Evolutionary conservation across 768 basidiomycete genomes (phyloP).

Genomic region (Panaeolus papilionaceus): DNA sequence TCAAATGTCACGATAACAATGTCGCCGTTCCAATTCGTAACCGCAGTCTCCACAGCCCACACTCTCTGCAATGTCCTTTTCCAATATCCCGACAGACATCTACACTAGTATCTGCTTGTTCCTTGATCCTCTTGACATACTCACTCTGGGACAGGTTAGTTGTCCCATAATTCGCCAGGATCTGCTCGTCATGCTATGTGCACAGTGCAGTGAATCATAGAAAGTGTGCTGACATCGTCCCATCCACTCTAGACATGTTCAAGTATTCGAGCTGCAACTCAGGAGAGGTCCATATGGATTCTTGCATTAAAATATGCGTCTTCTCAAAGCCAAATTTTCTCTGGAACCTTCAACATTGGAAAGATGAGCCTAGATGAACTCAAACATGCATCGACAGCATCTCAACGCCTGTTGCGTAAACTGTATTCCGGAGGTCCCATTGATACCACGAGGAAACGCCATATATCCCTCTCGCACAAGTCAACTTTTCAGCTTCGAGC

Average conservation of each 20-base stretch:
- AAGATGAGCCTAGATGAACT: neutral
- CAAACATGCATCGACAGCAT: neutral
- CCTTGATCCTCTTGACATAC: neutral
- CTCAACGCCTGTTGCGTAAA: neutral
- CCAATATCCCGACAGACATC: neutral
- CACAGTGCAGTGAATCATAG: too few species aligned
- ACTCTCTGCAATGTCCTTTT: neutral
- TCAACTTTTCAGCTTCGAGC: neutral
- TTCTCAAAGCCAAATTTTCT: neutral
- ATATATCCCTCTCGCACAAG: neutral
- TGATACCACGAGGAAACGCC: too few species aligned
- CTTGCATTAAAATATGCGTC: neutral
- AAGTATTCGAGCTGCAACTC: neutral
- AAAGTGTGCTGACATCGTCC: too few species aligned
- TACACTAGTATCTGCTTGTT: neutral
- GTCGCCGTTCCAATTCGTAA: too few species aligned
- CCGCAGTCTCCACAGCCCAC: too few species aligned
- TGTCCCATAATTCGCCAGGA: neutral
- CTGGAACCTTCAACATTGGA: neutral
- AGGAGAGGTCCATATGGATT: neutral
- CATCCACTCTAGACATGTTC: neutral
- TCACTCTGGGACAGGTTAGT: neutral
- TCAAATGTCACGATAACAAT: too few species aligned
- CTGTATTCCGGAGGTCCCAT: neutral
- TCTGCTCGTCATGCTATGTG: too few species aligned